A percentile compares a stretch with the other conserved stretches of the same genome.
Evolutionary conservation across 208 protist genomes (phyloP).

Genomic region (Leishmania aethiopica): DNA sequence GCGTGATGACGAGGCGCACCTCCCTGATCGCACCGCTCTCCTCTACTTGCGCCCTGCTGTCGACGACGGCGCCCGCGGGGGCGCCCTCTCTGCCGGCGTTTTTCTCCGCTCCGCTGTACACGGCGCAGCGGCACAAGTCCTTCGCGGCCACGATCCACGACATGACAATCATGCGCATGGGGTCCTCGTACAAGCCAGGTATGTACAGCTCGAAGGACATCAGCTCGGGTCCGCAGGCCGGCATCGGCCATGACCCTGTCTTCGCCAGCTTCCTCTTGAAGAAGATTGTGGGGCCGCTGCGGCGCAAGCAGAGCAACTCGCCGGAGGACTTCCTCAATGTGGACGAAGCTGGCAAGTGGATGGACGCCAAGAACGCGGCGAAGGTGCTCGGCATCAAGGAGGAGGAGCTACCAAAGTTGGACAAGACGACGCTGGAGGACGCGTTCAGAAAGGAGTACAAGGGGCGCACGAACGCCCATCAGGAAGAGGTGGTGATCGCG

Average conservation of each 20-base stretch:
- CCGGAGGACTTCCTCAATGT: constrained; percentile 75
- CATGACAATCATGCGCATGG: constrained; percentile 48
- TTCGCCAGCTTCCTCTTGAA: constrained; percentile 26
- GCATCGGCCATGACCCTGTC: constrained; percentile 45
- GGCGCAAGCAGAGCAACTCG: constrained; percentile 55
- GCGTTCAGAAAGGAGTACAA: constrained; percentile 63
- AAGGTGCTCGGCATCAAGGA: constrained; percentile 85
- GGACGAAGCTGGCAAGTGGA: constrained; percentile 81
- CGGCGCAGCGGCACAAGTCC: constrained; percentile 33
- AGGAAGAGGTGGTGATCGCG: constrained; percentile 81
- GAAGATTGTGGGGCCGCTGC: constrained; percentile 56
- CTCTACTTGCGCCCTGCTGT: not conserved
- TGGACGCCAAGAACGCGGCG: constrained; percentile 76
- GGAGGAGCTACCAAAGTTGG: constrained; percentile 65
- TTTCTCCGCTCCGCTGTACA: not conserved
- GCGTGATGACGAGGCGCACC: not conserved
- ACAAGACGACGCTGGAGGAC: constrained; percentile 48
- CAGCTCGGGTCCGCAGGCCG: constrained; percentile 30
- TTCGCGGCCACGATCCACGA: constrained; percentile 39
- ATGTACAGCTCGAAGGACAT: constrained; percentile 54
- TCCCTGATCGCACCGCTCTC: not conserved
- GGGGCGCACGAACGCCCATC: constrained; percentile 54
- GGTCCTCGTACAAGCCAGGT: constrained; percentile 30
- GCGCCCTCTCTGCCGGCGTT: not conserved
- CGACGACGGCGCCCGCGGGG: not conserved